Percentiles rank a stretch among this genome's conserved stretches.
Evolutionary conservation across 169 alveolate species (phyloP).

Genomic region (Cytauxzoon felis): DNA sequence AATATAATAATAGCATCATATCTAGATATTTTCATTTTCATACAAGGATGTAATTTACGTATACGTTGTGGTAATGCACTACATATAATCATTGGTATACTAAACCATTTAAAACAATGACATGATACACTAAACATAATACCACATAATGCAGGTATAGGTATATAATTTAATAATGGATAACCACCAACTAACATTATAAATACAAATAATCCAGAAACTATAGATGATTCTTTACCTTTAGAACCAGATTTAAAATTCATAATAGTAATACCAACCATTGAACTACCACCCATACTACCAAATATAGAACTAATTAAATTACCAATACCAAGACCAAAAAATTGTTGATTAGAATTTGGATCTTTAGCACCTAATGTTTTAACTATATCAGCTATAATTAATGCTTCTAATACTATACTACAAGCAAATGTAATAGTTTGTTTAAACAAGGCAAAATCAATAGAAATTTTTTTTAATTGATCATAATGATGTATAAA

Average conservation of each 20-base stretch:
- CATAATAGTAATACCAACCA: slow-evolving; percentile 77
- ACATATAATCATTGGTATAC: slow-evolving; percentile 73
- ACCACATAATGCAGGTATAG: slow-evolving; percentile 76
- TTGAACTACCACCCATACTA: slow-evolving; percentile 77
- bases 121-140: slow-evolving; percentile 75
- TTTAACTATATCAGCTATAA: slow-evolving; percentile 74
- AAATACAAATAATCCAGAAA: slow-evolving; percentile 65
- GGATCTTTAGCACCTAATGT: slow-evolving; percentile 70
- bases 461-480: slow-evolving; percentile 45
- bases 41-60: slow-evolving; percentile 69
- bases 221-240: slow-evolving; percentile 76
- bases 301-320: slow-evolving; percentile 68
- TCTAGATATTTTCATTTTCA: slow-evolving; percentile 73
- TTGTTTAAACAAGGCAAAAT: slow-evolving; percentile 58
- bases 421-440: slow-evolving; percentile 59
- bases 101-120: slow-evolving; percentile 82
- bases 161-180: slow-evolving; percentile 72
- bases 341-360: slow-evolving; percentile 71
- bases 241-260: slow-evolving; percentile 73
- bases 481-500: slow-evolving; percentile 41
- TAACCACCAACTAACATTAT: slow-evolving; percentile 71
- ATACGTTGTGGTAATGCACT: slow-evolving; percentile 73
- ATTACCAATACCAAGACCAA: slow-evolving; percentile 73
- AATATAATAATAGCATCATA: slow-evolving; percentile 79
- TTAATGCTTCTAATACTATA: slow-evolving; percentile 67